Percentiles rank a stretch among this genome's conserved stretches.
These are phyloP conservation scores for Mucor piriformis DNA, from an alignment of 371 early-diverging fungal species.

Conservation along the genomic window DNA sequence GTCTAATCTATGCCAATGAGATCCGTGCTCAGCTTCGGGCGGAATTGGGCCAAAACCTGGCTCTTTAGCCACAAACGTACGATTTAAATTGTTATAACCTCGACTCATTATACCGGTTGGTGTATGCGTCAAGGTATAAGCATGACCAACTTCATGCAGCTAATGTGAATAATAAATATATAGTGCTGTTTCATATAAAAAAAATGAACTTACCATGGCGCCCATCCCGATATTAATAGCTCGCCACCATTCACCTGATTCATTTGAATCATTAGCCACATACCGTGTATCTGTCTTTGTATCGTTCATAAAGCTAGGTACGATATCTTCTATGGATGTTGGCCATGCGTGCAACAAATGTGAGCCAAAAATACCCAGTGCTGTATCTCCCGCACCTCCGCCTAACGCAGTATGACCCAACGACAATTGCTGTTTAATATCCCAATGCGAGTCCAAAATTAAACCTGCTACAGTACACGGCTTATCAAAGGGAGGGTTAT, in stretches of 20 bases:
- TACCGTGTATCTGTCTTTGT: constrained; percentile 59
- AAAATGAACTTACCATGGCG: constrained; percentile 45
- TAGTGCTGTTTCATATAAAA: neutral
- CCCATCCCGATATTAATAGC: constrained; percentile 72
- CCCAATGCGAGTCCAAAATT: constrained; percentile 65
- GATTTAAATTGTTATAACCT: constrained; percentile 70
- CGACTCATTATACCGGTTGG: constrained; percentile 63
- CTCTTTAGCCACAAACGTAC: constrained; percentile 63
- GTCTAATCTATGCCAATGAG: constrained; percentile 69
- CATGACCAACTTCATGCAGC: constrained; percentile 73
- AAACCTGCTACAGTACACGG: constrained; percentile 58
- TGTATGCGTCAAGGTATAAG: constrained; percentile 62
- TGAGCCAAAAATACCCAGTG: constrained; percentile 71
- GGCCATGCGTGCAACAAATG: constrained; percentile 72
- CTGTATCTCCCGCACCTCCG: constrained; percentile 52
- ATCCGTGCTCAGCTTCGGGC: constrained; percentile 57
- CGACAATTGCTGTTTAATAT: constrained; percentile 43
- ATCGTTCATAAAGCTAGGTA: constrained; percentile 53
- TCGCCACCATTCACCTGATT: constrained; percentile 60
- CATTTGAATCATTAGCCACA: constrained; percentile 63
- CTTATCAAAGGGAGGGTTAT: constrained; percentile 43
- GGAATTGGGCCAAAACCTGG: constrained; percentile 54
- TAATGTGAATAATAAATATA: neutral
- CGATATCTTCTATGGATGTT: constrained; percentile 60
- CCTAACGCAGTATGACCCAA: constrained; percentile 73